Evolutionary conservation across 805 yeast genomes (phyloP).

Genomic region (Suhomyces pyralidae): DNA sequence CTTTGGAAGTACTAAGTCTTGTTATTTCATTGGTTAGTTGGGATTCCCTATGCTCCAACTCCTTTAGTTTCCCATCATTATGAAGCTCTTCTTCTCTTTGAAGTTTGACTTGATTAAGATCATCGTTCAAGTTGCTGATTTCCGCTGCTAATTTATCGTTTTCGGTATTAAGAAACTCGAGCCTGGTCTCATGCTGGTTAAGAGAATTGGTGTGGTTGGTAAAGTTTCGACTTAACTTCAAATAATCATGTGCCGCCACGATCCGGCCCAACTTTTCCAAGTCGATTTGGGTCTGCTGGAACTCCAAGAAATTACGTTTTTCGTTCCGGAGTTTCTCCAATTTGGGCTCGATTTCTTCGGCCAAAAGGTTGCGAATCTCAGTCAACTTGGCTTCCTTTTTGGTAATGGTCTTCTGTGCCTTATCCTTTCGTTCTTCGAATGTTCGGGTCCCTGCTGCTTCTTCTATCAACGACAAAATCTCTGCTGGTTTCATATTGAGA

Average conservation of each 20-base stretch:
- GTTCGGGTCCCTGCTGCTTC: slow-evolving; percentile 98
- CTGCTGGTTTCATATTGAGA: slow-evolving; percentile 91
- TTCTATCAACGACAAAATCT: slow-evolving; percentile 85
- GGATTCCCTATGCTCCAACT: slow-evolving; percentile 56
- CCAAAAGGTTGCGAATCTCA: slow-evolving; percentile 68
- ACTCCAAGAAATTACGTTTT: slow-evolving; percentile 79
- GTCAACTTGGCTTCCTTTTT: slow-evolving; percentile 83
- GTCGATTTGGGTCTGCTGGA: slow-evolving; percentile 78
- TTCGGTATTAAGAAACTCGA: slow-evolving; percentile 41
- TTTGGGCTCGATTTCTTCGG: slow-evolving; percentile 92
- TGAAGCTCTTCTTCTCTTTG: slow-evolving; percentile 56
- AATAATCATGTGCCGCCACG: slow-evolving; percentile 75
- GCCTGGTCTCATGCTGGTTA: slow-evolving; percentile 37
- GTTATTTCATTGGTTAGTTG: slow-evolving; percentile 61
- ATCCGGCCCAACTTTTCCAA: slow-evolving; percentile 71
- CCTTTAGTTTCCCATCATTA: slow-evolving; percentile 59
- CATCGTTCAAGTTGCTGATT: slow-evolving; percentile 56
- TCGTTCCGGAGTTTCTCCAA: slow-evolving; percentile 76
- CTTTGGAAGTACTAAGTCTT: slow-evolving; percentile 61
- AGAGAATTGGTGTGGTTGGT: slow-evolving; percentile 43
- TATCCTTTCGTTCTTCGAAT: slow-evolving; percentile 89
- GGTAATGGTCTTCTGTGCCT: slow-evolving; percentile 86
- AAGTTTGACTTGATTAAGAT: slow-evolving; percentile 50
- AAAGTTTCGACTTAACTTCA: slow-evolving; percentile 38
- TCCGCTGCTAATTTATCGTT: slow-evolving; percentile 52